These are phyloP conservation scores for Saccharomycopsis sp. DNA, from an alignment of 805 yeast genomes.

Conservation along the genomic window DNA sequence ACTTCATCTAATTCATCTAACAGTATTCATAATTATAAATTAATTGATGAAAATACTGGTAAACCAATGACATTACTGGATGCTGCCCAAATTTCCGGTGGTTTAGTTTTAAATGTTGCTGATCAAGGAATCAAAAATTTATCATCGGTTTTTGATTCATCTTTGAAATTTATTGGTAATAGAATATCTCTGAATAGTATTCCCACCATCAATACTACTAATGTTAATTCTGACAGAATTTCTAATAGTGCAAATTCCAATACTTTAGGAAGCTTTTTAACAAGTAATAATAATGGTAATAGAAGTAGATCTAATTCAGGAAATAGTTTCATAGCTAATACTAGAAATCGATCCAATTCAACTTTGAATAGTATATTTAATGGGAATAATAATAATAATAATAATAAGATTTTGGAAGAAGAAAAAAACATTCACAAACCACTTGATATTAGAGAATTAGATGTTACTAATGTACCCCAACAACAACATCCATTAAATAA, in stretches of 20 bases:
- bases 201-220: background rate
- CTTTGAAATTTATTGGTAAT: constrained; percentile 15
- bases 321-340: constrained; percentile 3
- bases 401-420: too few relatives aligned
- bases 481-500: constrained; percentile 4
- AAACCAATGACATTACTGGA: constrained; percentile 3
- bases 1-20: too few relatives aligned
- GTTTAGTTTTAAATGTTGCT: constrained; percentile 13
- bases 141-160: constrained; percentile 12
- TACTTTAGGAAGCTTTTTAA: background rate
- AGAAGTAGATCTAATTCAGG: constrained; percentile 13
- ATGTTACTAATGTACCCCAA: background rate
- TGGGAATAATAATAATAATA: too few relatives aligned
- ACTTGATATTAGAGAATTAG: too few relatives aligned
- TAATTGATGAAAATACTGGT: too few relatives aligned
- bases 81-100: constrained; percentile 4
- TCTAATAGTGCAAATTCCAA: background rate
- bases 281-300: background rate
- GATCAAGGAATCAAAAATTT: constrained; percentile 15
- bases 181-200: constrained; percentile 2
- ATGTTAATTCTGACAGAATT: background rate
- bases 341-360: constrained; percentile 7
- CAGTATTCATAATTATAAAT: too few relatives aligned
- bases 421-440: too few relatives aligned
- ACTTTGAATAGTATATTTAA: constrained; percentile 5